These are phyloP conservation scores for Barnettozyma salicaria DNA, from an alignment of 805 yeast species.

Conservation along the genomic window DNA sequence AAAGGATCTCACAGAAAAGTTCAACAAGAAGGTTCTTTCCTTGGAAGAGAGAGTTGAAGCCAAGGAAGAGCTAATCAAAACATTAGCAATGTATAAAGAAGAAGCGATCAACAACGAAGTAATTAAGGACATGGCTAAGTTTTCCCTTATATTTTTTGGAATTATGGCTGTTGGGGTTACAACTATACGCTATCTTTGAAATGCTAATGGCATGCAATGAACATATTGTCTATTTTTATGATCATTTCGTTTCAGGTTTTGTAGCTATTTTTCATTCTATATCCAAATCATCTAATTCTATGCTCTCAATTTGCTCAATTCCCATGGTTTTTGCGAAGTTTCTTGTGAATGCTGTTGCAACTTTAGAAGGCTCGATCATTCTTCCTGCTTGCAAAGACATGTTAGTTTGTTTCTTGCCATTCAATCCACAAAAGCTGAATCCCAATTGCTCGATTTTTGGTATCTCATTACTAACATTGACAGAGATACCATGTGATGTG, in stretches of 20 bases:
- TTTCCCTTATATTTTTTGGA: neutral
- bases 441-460: slow-evolving; percentile 53
- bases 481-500: slow-evolving; percentile 84
- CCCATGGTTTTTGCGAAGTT: slow-evolving; percentile 38
- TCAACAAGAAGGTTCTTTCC: neutral
- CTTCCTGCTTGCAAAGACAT: slow-evolving; percentile 31
- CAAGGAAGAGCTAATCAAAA: neutral
- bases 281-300: slow-evolving; percentile 30
- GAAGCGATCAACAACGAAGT: neutral
- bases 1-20: neutral
- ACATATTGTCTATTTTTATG: too few relatives aligned
- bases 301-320: slow-evolving; percentile 32
- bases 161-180: slow-evolving; percentile 2
- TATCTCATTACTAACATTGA: slow-evolving; percentile 72
- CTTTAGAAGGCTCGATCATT: slow-evolving; percentile 24
- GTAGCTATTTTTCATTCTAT: slow-evolving; percentile 9
- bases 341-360: slow-evolving; percentile 40
- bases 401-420: slow-evolving; percentile 52
- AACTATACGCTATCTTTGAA: neutral
- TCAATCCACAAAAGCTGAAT: slow-evolving; percentile 82
- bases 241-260: neutral
- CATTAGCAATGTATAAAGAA: neutral
- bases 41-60: neutral
- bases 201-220: neutral
- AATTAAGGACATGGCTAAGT: neutral